These are phyloP conservation scores for Mycena polygramma DNA, from an alignment of 768 basidiomycete species.

Conservation along the genomic window DNA sequence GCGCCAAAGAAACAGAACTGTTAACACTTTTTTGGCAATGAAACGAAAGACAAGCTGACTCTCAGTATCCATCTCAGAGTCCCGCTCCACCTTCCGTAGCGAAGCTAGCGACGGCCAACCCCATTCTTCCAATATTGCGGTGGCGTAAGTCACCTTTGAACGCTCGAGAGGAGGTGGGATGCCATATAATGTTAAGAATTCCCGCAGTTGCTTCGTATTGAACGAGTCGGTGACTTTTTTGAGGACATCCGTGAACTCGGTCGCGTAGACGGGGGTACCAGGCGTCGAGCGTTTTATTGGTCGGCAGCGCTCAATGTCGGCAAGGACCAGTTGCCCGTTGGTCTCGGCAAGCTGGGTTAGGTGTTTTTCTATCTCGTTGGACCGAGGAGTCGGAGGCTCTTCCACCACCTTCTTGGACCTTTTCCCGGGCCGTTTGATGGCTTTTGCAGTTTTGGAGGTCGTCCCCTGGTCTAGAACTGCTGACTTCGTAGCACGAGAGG, in stretches of 20 bases:
- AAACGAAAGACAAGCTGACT: constrained; percentile 55
- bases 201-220: constrained; percentile 69
- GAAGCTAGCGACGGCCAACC: constrained; percentile 73
- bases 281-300: constrained; percentile 57
- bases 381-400: constrained; percentile 8
- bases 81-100: constrained; percentile 62
- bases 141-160: constrained; percentile 58
- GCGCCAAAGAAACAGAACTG: constrained; percentile 9
- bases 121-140: constrained; percentile 77
- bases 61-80: constrained; percentile 60
- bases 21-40: neutral
- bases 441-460: neutral
- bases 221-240: constrained; percentile 72
- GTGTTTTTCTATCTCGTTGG: constrained; percentile 65
- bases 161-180: constrained; percentile 49
- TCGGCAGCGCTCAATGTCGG: constrained; percentile 72
- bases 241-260: constrained; percentile 66
- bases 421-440: constrained; percentile 10
- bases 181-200: constrained; percentile 64
- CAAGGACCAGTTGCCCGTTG: constrained; percentile 63
- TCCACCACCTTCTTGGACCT: neutral
- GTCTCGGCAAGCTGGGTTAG: constrained; percentile 65
- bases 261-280: constrained; percentile 61
- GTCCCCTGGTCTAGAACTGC: neutral
- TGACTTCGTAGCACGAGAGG: neutral